Evolutionary conservation across 1,139 yeast genomes (phyloP).

Genomic region (Lodderomyces metapsilosis): DNA sequence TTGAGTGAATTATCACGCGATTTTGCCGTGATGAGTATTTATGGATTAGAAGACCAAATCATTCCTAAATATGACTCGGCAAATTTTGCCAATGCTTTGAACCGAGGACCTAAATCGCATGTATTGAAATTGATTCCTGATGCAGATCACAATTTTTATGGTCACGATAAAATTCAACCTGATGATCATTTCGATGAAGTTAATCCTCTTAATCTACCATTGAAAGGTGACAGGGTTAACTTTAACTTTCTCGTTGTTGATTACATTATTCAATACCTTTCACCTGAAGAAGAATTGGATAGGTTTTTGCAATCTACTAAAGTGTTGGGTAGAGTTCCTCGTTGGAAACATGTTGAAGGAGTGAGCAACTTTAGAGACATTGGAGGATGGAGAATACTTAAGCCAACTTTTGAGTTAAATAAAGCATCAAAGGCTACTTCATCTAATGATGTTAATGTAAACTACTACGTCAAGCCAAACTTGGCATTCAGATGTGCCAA

Average conservation of each 20-base stretch:
- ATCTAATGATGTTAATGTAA: constrained; percentile 10
- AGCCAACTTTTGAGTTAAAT: constrained; percentile 25
- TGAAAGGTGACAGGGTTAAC: constrained; percentile 48
- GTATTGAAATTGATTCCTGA: constrained; percentile 54
- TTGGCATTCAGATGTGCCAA: constrained; percentile 65
- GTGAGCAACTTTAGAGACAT: constrained; percentile 73
- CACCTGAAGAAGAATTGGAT: constrained; percentile 46
- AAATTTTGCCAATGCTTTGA: constrained; percentile 55
- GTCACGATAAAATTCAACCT: constrained; percentile 35
- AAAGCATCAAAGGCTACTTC: neutral
- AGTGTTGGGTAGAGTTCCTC: constrained; percentile 38
- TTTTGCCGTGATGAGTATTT: constrained; percentile 62
- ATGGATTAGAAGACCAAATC: constrained; percentile 66
- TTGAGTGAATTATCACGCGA: constrained; percentile 45
- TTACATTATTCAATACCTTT: constrained; percentile 51
- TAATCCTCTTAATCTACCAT: constrained; percentile 44
- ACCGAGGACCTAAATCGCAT: constrained; percentile 51
- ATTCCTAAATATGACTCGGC: constrained; percentile 67
- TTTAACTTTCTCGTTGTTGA: constrained; percentile 58
- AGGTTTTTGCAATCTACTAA: constrained; percentile 47
- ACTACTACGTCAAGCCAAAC: constrained; percentile 52
- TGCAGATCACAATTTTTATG: constrained; percentile 84
- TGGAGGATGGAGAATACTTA: constrained; percentile 66
- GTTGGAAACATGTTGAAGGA: constrained; percentile 69
- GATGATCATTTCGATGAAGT: constrained; percentile 26